A percentile compares a stretch with the other conserved stretches of the same genome.
Conservation (phyloP, 129 eudicot genomes). For the Mikania micrantha region DNA sequence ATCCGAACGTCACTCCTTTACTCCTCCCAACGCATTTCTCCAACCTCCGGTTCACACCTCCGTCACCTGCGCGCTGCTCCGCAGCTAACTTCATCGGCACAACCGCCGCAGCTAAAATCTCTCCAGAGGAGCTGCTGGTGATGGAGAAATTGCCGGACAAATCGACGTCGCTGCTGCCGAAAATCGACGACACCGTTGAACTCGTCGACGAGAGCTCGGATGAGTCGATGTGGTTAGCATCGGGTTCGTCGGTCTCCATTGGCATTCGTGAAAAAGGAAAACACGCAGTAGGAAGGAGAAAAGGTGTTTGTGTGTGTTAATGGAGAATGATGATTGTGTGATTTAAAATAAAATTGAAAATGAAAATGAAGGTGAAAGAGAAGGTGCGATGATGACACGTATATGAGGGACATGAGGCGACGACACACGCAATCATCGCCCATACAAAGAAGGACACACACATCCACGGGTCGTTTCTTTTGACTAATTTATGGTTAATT, state of each 20-base stretch:
- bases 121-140: conserved; percentile 44
- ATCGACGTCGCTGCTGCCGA: conserved; percentile 18
- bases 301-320: neutral
- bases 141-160: conserved; percentile 22
- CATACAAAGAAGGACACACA: conserved; percentile 20
- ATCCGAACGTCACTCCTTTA: conserved; percentile 48
- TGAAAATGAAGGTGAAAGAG: neutral
- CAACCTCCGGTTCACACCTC: neutral
- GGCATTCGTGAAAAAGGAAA: neutral
- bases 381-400: conserved; percentile 33
- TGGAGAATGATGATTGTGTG: neutral
- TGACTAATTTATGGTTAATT: neutral
- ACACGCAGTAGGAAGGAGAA: neutral
- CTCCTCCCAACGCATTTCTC: conserved; percentile 43
- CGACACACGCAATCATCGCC: conserved; percentile 25
- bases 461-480: neutral
- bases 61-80: neutral
- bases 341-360: too few species aligned
- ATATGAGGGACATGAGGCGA: conserved; percentile 13
- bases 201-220: conserved; percentile 19
- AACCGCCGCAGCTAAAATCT: conserved; percentile 28
- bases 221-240: conserved; percentile 14
- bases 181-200: conserved; percentile 32
- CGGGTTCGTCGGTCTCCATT: conserved; percentile 20
- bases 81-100: conserved; percentile 3